Conservation (phyloP, 1,139 yeast species). For the Magnusiomyces sp. region DNA sequence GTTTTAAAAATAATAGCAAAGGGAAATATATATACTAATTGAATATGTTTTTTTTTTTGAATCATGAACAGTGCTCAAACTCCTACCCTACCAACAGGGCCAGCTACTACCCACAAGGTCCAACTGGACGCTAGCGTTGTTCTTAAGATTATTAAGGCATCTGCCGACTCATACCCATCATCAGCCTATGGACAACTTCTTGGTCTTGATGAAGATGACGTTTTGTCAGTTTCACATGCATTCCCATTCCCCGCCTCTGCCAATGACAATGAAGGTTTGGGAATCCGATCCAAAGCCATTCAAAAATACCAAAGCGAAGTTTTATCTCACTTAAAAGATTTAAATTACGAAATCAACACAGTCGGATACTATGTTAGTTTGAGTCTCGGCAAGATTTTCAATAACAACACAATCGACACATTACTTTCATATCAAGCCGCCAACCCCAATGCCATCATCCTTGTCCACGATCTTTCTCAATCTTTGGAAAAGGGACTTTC, state of each 20-base stretch:
- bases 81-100: slow-evolving; percentile 16
- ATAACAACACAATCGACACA: slow-evolving; percentile 57
- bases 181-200: slow-evolving; percentile 68
- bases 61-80: too few species aligned
- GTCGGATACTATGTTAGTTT: slow-evolving; percentile 82
- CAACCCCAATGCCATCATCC: slow-evolving; percentile 57
- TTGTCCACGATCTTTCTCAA: slow-evolving; percentile 68
- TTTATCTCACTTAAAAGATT: slow-evolving; percentile 50
- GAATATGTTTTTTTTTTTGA: too few species aligned
- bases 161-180: slow-evolving; percentile 60
- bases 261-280: slow-evolving; percentile 34
- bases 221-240: slow-evolving; percentile 46
- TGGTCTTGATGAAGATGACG: slow-evolving; percentile 56
- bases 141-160: slow-evolving; percentile 63
- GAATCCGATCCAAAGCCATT: slow-evolving; percentile 45
- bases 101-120: slow-evolving; percentile 23
- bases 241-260: slow-evolving; percentile 50
- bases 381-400: slow-evolving; percentile 54
- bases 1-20: too few species aligned
- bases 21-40: too few species aligned
- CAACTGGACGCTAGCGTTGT: slow-evolving; percentile 41
- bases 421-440: slow-evolving; percentile 54
- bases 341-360: slow-evolving; percentile 63
- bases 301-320: slow-evolving; percentile 64
- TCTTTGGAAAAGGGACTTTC: slow-evolving; percentile 52